phyloP scores from a whole-genome alignment of 2,329 filamentous ascomycete genomes.

The Pseudogymnoascus destructans region DNA sequence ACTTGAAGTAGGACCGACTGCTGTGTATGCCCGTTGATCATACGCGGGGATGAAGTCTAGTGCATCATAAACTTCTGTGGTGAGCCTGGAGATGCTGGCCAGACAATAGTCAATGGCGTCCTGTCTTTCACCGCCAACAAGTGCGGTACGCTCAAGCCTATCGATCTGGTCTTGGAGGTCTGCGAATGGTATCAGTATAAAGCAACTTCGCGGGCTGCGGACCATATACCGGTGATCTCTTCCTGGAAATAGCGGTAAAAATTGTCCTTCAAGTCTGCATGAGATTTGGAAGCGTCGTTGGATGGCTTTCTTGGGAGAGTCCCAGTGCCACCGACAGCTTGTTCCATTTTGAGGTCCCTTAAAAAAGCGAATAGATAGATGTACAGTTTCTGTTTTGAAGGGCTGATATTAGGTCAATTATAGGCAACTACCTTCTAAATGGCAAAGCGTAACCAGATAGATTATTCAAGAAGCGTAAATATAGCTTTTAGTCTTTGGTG shows the following conservation, averaged over 20 bases:
- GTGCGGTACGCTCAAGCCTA: slow-evolving; percentile 47
- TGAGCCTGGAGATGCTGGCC: slow-evolving; percentile 65
- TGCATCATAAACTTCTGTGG: slow-evolving; percentile 74
- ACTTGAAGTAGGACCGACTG: slow-evolving; percentile 36
- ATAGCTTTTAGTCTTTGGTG: neutral
- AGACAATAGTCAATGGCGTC: slow-evolving; percentile 73
- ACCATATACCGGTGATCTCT: slow-evolving; percentile 50
- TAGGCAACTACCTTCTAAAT: neutral
- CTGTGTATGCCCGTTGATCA: slow-evolving; percentile 74
- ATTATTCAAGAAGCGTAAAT: neutral
- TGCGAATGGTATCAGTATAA: slow-evolving; percentile 27
- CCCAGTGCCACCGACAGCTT: neutral
- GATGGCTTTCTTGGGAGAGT: slow-evolving; percentile 16
- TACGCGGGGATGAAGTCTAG: slow-evolving; percentile 74
- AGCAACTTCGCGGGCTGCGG: neutral
- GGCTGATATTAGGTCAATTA: neutral
- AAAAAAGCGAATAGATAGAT: neutral
- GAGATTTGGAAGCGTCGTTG: slow-evolving; percentile 12
- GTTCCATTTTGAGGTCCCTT: neutral
- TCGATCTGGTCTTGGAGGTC: slow-evolving; percentile 66
- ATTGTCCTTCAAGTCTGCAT: slow-evolving; percentile 49
- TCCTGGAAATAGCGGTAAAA: slow-evolving; percentile 79
- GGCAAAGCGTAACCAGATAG: neutral
- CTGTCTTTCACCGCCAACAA: slow-evolving; percentile 59
- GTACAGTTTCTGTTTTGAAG: neutral